phyloP scores from a whole-genome alignment of 306 rosid species.

The Trifolium repens region DNA sequence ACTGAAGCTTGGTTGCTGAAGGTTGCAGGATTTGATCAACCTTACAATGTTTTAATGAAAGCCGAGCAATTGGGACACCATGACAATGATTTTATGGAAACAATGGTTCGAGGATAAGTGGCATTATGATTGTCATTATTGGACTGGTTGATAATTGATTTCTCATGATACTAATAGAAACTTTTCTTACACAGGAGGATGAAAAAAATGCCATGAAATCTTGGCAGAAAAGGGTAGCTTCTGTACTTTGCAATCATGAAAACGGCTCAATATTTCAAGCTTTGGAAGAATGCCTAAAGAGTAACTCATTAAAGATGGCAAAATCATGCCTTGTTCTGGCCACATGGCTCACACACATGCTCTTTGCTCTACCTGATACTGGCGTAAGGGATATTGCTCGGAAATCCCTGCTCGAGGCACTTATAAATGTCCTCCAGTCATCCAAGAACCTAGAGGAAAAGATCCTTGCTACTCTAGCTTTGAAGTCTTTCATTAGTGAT shows the following conservation, averaged over 20 bases:
- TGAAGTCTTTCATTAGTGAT: conserved; percentile 70
- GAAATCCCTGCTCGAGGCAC: conserved; percentile 71
- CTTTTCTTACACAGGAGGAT: conserved; percentile 62
- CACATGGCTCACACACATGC: conserved; percentile 92
- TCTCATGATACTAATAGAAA: conserved; percentile 32
- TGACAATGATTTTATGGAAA: conserved; percentile 59
- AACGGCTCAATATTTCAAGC: conserved; percentile 84
- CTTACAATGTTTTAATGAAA: conserved; percentile 73
- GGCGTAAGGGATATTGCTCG: conserved; percentile 71
- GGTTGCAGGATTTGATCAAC: conserved; percentile 85
- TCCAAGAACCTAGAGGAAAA: conserved; percentile 81
- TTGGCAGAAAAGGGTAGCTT: conserved; percentile 86
- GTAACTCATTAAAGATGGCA: conserved; percentile 68
- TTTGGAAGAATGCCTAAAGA: conserved; percentile 78
- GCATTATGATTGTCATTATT: conserved; percentile 35
- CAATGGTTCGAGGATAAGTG: conserved; percentile 56
- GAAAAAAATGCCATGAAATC: conserved; percentile 70
- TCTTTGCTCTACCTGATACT: conserved; percentile 82
- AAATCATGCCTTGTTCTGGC: conserved; percentile 81
- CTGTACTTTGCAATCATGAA: conserved; percentile 84
- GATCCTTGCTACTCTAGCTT: conserved; percentile 75
- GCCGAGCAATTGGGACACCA: conserved; percentile 55
- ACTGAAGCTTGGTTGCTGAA: conserved; percentile 85
- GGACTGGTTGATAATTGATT: conserved; percentile 34
- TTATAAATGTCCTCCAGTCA: conserved; percentile 72